Conservation (phyloP, 441 rosid species). For the Adansonia gregorii region DNA sequence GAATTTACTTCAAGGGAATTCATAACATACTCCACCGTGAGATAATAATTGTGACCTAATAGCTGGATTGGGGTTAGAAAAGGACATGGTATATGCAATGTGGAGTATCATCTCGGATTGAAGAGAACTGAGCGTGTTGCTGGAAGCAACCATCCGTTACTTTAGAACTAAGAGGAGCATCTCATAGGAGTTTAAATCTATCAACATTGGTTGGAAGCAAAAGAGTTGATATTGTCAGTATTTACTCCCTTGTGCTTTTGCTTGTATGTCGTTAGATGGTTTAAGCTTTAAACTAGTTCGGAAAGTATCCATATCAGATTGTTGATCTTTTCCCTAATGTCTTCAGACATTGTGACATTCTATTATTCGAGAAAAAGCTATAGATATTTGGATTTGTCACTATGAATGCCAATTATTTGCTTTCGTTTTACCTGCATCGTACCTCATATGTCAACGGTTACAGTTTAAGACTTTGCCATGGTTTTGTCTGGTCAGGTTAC, state of each 20-base stretch:
- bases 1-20: constrained; percentile 86
- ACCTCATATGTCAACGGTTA: background rate
- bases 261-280: background rate
- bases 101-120: constrained; percentile 8
- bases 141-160: constrained; percentile 15
- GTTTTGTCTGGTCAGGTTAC: background rate
- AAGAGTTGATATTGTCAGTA: constrained; percentile 16
- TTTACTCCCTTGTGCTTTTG: constrained; percentile 10
- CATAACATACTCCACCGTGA: constrained; percentile 64
- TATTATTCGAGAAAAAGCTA: background rate
- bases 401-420: background rate
- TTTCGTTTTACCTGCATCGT: background rate
- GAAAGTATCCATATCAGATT: background rate
- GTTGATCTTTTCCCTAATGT: background rate
- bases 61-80: constrained; percentile 19
- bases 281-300: constrained; percentile 1
- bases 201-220: constrained; percentile 6
- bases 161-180: background rate
- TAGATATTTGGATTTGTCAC: constrained; percentile 13
- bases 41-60: constrained; percentile 45
- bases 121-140: constrained; percentile 11
- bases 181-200: background rate
- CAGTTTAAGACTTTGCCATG: no score
- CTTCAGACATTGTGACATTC: background rate
- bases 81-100: background rate